Percentiles rank a stretch among this genome's conserved stretches.
Conservation (phyloP, 805 yeast genomes). For the Saccharomycopsis sp. region DNA sequence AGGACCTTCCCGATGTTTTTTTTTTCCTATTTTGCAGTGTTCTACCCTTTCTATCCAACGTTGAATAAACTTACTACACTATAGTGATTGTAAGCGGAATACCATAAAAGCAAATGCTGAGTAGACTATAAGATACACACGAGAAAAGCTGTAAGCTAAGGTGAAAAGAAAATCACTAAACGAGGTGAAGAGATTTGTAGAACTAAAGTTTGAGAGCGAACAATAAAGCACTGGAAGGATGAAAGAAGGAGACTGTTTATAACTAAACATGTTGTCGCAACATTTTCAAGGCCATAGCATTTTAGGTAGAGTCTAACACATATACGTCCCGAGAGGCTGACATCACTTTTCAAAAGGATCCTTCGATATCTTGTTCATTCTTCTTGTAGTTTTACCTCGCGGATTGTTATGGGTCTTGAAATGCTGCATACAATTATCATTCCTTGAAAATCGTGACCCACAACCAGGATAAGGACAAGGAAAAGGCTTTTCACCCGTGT, state of each 20-base stretch:
- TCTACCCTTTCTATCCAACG: background rate
- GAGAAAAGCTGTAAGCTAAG: background rate
- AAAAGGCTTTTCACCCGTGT: conserved; percentile 19
- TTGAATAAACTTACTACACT: no score
- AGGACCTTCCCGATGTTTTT: no score
- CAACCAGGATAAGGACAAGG: conserved; percentile 21
- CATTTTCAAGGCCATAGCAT: no score
- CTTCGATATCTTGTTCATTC: conserved; percentile 11
- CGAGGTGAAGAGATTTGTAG: background rate
- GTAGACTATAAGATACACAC: background rate
- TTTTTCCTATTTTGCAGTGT: background rate
- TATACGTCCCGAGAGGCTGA: no score
- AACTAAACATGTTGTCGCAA: no score
- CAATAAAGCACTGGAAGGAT: background rate
- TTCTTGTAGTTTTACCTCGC: conserved; percentile 17
- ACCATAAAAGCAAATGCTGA: no score
- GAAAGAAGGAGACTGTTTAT: no score
- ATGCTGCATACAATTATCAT: conserved; percentile 21
- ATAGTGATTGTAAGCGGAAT: background rate
- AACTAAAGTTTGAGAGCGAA: background rate
- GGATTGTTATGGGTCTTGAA: conserved; percentile 20
- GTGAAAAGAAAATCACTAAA: no score
- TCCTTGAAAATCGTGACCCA: conserved; percentile 18
- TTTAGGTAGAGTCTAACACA: no score
- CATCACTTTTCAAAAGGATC: no score